Base-by-base conservation (phyloP, 2,329 filamentous ascomycete species). In the Metarhizium brunneum region DNA sequence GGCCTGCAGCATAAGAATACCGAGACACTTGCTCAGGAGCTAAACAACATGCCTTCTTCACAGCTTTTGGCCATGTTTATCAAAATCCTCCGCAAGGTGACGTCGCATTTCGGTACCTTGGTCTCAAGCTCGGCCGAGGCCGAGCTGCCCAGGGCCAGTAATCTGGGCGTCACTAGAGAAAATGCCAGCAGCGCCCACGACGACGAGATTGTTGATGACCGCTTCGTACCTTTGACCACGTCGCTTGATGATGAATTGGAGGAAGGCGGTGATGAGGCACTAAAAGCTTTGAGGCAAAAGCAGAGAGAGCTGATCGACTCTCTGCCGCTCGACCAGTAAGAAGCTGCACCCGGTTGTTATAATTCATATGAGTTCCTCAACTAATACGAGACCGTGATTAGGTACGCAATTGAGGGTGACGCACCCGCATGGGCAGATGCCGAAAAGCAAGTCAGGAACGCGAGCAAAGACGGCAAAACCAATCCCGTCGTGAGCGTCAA, bases 21-120 rank as follows among this genome's bases (percentile, higher is more conserved):
- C 32, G 89, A 94, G 14, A 81, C 82, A 13, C 74, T 96, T 8
- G 87, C 92, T 59, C 84, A 86, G 59, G 94, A 99, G 66, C 73
- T 96, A 3, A 80, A 79, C 7, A 80, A 79, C 7, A 73, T 96
- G 6, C 83, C 83, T 1, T 80, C 83, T 2, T 86, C 85, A 48
- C 94, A 97, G 73, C 76, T 96, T 3, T 78, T 99, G 59, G 92
- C 92, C 58, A 95, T 97, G 87, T 97, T 99, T 71, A 90, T 96
- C 69, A 99, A 99, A 77, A 87, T 96, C 58, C 80, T 96, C 57
- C 84, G 91, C 61, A 97, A 97, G 75, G 81, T 96, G 43, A 88
- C 88, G 2, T 78, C 81, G 2, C 83, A 92, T 67, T 94, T 99
- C 72, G 82, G 85, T 36, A 75, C 79, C 3, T 72, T 97, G 1